phyloP scores from a whole-genome alignment of 116 monocot genomes.

The Thalassia testudinum region DNA sequence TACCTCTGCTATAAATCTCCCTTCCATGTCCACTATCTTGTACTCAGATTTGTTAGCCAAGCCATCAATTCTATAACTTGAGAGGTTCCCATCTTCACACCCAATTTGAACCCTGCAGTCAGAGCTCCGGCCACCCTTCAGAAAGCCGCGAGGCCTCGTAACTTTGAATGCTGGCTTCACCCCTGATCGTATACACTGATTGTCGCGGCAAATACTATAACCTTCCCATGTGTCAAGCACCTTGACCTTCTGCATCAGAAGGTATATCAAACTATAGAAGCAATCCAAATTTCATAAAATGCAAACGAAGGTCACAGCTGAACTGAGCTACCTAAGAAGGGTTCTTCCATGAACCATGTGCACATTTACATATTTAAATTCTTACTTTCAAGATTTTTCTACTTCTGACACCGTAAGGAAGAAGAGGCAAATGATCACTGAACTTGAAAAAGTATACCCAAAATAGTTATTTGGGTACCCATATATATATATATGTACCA shows the following conservation, averaged over 20 bases:
- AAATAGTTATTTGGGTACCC: too few species aligned
- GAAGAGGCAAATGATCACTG: too few species aligned
- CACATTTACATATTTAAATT: too few species aligned
- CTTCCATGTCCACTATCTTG: slow-evolving; percentile 10
- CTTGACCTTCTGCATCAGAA: slow-evolving; percentile 19
- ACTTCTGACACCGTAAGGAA: too few species aligned
- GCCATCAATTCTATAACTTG: slow-evolving; percentile 8
- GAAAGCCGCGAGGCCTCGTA: not conserved
- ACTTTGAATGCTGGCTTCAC: slow-evolving; percentile 22
- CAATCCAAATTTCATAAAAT: too few species aligned
- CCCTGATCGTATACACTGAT: not conserved
- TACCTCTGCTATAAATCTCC: slow-evolving; percentile 11
- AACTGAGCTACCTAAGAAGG: too few species aligned
- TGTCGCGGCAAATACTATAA: slow-evolving; percentile 2
- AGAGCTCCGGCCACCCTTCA: not conserved
- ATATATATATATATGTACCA: too few species aligned
- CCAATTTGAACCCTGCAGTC: not conserved
- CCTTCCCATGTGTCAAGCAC: slow-evolving; percentile 33
- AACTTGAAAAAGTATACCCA: too few species aligned
- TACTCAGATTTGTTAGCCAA: slow-evolving; percentile 6
- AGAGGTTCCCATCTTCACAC: not conserved
- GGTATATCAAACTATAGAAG: too few species aligned
- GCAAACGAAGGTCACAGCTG: too few species aligned
- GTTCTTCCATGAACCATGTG: too few species aligned
- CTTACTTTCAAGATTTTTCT: too few species aligned